Conservation (phyloP, 2,329 filamentous ascomycete species). For the Diaporthe velutina region DNA sequence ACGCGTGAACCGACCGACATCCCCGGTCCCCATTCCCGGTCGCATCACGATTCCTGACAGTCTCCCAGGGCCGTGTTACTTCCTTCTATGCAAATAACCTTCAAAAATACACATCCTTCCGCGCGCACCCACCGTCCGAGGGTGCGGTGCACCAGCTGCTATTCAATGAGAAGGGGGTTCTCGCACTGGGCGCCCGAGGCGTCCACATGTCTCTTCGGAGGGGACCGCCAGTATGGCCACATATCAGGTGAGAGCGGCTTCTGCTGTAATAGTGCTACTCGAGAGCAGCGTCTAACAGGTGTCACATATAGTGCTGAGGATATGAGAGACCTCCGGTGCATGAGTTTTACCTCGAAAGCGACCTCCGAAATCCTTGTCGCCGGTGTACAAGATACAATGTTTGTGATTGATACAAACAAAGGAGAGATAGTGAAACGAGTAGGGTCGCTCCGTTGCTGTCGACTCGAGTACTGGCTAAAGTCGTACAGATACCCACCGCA, state of each 20-base stretch:
- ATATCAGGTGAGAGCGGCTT: slow-evolving; percentile 73
- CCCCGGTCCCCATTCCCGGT: background rate
- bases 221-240: slow-evolving; percentile 85
- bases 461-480: slow-evolving; percentile 47
- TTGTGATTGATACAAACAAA: slow-evolving; percentile 78
- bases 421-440: slow-evolving; percentile 79
- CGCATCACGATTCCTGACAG: background rate
- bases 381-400: slow-evolving; percentile 88
- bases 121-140: slow-evolving; percentile 79
- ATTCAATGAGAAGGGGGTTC: slow-evolving; percentile 90
- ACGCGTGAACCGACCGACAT: slow-evolving; percentile 49
- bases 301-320: slow-evolving; percentile 68
- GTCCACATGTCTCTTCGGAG: slow-evolving; percentile 90
- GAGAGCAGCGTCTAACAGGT: background rate
- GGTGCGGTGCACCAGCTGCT: slow-evolving; percentile 89
- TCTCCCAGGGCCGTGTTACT: slow-evolving; percentile 80
- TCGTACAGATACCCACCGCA: slow-evolving; percentile 73
- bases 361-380: slow-evolving; percentile 88
- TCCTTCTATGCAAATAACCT: slow-evolving; percentile 91
- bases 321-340: slow-evolving; percentile 91
- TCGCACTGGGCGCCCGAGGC: slow-evolving; percentile 85
- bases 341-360: slow-evolving; percentile 93
- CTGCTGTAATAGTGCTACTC: slow-evolving; percentile 10
- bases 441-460: slow-evolving; percentile 36
- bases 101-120: slow-evolving; percentile 90